Evolutionary conservation across 805 yeast species (phyloP).

Genomic region (Wickerhamomyces silvicola): DNA sequence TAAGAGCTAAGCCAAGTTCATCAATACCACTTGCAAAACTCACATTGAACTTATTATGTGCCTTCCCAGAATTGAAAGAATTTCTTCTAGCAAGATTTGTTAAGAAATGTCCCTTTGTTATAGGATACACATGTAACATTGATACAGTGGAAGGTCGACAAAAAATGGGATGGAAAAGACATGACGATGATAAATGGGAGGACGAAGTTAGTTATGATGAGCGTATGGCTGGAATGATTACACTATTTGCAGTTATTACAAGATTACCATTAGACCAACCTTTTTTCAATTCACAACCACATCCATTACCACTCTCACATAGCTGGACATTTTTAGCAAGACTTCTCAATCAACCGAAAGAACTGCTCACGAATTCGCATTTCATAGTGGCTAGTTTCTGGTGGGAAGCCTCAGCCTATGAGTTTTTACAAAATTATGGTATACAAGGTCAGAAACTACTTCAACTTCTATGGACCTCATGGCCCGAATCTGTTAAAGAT

Average conservation of each 20-base stretch:
- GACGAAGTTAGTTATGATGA: conserved; percentile 71
- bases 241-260: conserved; percentile 73
- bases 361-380: conserved; percentile 58
- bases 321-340: conserved; percentile 76
- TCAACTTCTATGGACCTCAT: conserved; percentile 35
- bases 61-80: conserved; percentile 36
- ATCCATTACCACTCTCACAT: conserved; percentile 51
- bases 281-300: conserved; percentile 25
- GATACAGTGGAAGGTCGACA: conserved; percentile 77
- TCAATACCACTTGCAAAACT: conserved; percentile 76
- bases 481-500: conserved; percentile 48
- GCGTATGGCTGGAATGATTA: conserved; percentile 77
- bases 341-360: conserved; percentile 48
- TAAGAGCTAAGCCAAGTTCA: conserved; percentile 67
- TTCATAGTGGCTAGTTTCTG: conserved; percentile 68
- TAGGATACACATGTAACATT: conserved; percentile 72
- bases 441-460: conserved; percentile 64
- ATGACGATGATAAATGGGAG: conserved; percentile 33
- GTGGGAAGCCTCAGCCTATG: conserved; percentile 81
- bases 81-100: conserved; percentile 67
- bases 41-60: conserved; percentile 45
- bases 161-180: conserved; percentile 84
- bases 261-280: conserved; percentile 34
- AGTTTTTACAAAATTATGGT: conserved; percentile 54
- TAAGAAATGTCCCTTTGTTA: conserved; percentile 83